These are phyloP conservation scores for Pythium phragmiticola DNA, from an alignment of 352 stramenopile species.

Conservation along the genomic window DNA sequence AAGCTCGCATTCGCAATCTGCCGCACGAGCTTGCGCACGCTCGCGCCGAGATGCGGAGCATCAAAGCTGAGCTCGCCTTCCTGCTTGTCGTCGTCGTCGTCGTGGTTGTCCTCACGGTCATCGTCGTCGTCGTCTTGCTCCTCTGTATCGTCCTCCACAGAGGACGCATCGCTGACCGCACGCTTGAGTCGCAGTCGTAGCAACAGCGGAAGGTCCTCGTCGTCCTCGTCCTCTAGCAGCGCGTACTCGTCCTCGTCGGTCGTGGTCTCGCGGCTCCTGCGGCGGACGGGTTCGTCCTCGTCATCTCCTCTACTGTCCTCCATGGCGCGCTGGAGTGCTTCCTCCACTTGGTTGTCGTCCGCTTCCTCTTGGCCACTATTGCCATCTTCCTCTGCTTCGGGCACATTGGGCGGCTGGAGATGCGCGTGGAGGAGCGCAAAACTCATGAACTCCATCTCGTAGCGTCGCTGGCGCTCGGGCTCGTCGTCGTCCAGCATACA, in stretches of 20 bases:
- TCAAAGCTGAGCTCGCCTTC: constrained; percentile 49
- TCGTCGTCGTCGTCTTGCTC: constrained; percentile 2
- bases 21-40: constrained; percentile 48
- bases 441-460: constrained; percentile 27
- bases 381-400: constrained; percentile 1
- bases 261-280: constrained; percentile 31
- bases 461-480: constrained; percentile 25
- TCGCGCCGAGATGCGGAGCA: constrained; percentile 35
- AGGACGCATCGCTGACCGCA: neutral
- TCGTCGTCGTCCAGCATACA: constrained; percentile 10
- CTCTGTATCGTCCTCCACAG: neutral
- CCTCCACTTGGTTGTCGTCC: constrained; percentile 23
- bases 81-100: constrained; percentile 5
- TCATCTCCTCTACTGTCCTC: constrained; percentile 7
- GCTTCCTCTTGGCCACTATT: neutral
- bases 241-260: constrained; percentile 35
- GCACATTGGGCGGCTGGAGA: constrained; percentile 19
- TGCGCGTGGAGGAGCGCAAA: constrained; percentile 28
- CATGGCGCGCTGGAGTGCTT: constrained; percentile 14
- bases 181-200: constrained; percentile 9
- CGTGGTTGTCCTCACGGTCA: neutral
- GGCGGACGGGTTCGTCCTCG: constrained; percentile 7
- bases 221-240: constrained; percentile 19
- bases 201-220: constrained; percentile 6
- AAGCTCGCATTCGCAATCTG: constrained; percentile 52